Conservation (phyloP, 768 basidiomycete species). For the Agaricus subrufescens region DNA sequence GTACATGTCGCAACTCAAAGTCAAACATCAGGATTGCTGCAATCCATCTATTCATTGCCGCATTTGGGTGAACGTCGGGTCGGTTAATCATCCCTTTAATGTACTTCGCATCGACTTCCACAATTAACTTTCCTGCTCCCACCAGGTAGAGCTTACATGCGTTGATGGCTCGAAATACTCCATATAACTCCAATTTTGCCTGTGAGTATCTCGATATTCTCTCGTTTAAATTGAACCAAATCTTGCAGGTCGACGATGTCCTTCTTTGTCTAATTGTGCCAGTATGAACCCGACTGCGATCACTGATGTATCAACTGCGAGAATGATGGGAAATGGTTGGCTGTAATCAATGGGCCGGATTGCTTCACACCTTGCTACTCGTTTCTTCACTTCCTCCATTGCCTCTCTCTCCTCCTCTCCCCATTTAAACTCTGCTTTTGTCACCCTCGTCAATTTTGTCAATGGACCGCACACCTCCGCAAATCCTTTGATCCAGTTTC, state of each 20-base stretch:
- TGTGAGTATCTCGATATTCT: conserved; percentile 29
- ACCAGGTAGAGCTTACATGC: conserved; percentile 12
- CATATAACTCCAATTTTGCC: conserved; percentile 34
- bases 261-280: conserved; percentile 15
- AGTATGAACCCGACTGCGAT: conserved; percentile 22
- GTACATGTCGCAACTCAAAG: conserved; percentile 33
- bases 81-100: conserved; percentile 40
- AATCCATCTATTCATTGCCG: conserved; percentile 38
- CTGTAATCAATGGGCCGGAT: conserved; percentile 22
- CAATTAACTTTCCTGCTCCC: conserved; percentile 20
- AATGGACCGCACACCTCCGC: conserved; percentile 16
- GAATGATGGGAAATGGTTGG: conserved; percentile 16
- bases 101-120: conserved; percentile 35
- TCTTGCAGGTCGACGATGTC: conserved; percentile 15
- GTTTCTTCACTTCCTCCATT: conserved; percentile 20
- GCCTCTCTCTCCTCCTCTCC: conserved; percentile 14
- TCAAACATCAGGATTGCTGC: conserved; percentile 30
- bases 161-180: conserved; percentile 23
- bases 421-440: conserved; percentile 27
- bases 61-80: conserved; percentile 31
- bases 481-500: conserved; percentile 23
- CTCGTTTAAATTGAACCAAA: conserved; percentile 30
- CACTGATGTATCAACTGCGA: conserved; percentile 26
- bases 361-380: conserved; percentile 19
- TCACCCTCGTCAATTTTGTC: conserved; percentile 9